Base-by-base conservation (phyloP, 257 asterid species). In the Lycium ferocissimum region DNA sequence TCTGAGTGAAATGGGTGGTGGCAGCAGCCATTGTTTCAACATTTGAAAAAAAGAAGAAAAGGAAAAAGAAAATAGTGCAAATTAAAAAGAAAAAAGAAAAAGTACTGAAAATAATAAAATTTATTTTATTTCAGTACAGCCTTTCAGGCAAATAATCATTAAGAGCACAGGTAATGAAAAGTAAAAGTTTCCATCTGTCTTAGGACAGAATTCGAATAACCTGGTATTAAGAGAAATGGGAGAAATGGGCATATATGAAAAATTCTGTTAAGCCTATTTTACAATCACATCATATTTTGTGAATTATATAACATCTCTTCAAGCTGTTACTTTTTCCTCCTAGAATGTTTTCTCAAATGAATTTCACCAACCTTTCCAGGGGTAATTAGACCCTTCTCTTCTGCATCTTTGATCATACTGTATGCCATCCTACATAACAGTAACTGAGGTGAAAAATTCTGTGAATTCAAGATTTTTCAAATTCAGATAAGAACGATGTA, bases 391-490 rank as follows among this genome's bases (percentile, higher is more conserved):
- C 90, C 93, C 78, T 89, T 91, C 43, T 91, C 93, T 86, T 91
- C 93, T 70, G 93, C 93, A 78, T 91, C 92, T 80, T 91, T 87
- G 62, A 89, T 91, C 93, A 91, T 87, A 83, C 92, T 87, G 79
- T 76, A 83, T 8, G 85, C 93, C 35, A 91, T 89, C 92, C 93
- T 90, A 82, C 85, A 86, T 17, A 69, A 11, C 71, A 79, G 11
- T 33, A 76, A 37, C 40, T 18, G 6, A 22, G 45, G 10, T 43
- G 33, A 38, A 83, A 53, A 57, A 14, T 47, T 8, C n/a, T 65
- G 26, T 6, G 4, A 6, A 53, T 45, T 14, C 17, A 20, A 14
- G 61, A 49, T 4, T 22, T 40, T 35, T 9, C 20, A 35, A 11
- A 43, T 20, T 53, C 7, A 58, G 38, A 38, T 2, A 79, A 12